Percentiles rank a stretch among this genome's conserved stretches.
Evolutionary conservation across 1,284 basidiomycete species (phyloP).

Genomic region (Puccinia hordei): DNA sequence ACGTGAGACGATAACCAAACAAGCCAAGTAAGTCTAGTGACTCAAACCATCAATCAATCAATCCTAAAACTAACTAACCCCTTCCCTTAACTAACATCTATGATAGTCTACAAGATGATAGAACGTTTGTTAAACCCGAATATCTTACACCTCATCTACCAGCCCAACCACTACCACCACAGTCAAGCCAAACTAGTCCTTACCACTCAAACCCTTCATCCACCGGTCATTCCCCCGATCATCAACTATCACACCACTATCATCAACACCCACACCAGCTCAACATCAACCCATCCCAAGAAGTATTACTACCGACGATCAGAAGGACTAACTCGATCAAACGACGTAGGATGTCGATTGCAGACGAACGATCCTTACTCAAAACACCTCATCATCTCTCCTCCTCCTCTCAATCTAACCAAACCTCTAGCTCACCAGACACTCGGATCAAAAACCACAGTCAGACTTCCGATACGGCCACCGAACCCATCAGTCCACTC

Average conservation of each 20-base stretch:
- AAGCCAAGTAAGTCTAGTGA: too few species aligned
- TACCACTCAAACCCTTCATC: not conserved
- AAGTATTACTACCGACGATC: too few species aligned
- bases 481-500: conserved; percentile 37
- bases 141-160: conserved; percentile 43
- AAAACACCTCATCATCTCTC: not conserved
- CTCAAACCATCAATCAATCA: too few species aligned
- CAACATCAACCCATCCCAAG: not conserved
- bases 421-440: not conserved
- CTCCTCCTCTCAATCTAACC: not conserved
- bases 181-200: not conserved
- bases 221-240: not conserved
- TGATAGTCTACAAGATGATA: not conserved
- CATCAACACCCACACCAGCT: not conserved
- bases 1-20: too few species aligned
- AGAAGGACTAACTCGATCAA: conserved; percentile 14
- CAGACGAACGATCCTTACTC: conserved; percentile 17
- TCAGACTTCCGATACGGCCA: not conserved
- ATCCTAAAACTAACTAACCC: not conserved
- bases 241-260: not conserved
- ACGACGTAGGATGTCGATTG: conserved; percentile 26
- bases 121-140: conserved; percentile 35
- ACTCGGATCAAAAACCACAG: not conserved
- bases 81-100: not conserved
- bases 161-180: not conserved